These are phyloP conservation scores for Geotrichum histeridarum DNA, from an alignment of 1,139 yeast species.

Conservation along the genomic window DNA sequence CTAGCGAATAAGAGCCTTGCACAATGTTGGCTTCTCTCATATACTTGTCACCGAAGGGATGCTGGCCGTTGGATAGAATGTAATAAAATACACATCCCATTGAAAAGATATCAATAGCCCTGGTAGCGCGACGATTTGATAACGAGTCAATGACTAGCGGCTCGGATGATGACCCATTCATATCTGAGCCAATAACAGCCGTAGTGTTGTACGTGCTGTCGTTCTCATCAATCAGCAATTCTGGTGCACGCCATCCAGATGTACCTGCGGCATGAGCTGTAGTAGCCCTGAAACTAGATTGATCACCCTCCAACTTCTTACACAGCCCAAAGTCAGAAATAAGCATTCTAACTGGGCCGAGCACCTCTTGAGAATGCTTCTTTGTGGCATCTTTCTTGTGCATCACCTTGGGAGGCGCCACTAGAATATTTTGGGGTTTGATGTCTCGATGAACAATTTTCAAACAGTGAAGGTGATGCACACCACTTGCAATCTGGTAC, in stretches of 20 bases:
- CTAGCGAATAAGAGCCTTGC: constrained; percentile 59
- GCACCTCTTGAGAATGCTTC: constrained; percentile 24
- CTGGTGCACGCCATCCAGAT: constrained; percentile 98
- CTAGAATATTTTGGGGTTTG: constrained; percentile 91
- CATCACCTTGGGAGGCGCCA: constrained; percentile 59
- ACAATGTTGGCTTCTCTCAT: constrained; percentile 84
- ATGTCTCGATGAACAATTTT: constrained; percentile 94
- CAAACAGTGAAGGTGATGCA: constrained; percentile 79
- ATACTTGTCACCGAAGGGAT: constrained; percentile 90
- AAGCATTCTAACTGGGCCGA: constrained; percentile 54
- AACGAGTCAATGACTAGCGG: constrained; percentile 39
- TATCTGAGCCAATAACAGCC: not conserved
- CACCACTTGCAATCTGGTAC: constrained; percentile 76
- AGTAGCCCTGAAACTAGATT: constrained; percentile 88
- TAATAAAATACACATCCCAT: constrained; percentile 92
- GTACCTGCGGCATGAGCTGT: constrained; percentile 95
- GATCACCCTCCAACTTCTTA: constrained; percentile 84
- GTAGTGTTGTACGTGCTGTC: constrained; percentile 13
- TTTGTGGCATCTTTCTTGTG: constrained; percentile 25
- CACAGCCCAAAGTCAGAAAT: constrained; percentile 96
- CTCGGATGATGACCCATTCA: constrained; percentile 27
- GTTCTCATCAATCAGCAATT: constrained; percentile 45
- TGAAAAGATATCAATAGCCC: constrained; percentile 90
- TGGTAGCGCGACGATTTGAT: constrained; percentile 62
- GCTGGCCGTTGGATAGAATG: constrained; percentile 76